Percentiles rank a stretch among this genome's conserved stretches.
These are phyloP conservation scores for Carallia brachiata DNA, from an alignment of 345 rosid genomes.

Conservation along the genomic window DNA sequence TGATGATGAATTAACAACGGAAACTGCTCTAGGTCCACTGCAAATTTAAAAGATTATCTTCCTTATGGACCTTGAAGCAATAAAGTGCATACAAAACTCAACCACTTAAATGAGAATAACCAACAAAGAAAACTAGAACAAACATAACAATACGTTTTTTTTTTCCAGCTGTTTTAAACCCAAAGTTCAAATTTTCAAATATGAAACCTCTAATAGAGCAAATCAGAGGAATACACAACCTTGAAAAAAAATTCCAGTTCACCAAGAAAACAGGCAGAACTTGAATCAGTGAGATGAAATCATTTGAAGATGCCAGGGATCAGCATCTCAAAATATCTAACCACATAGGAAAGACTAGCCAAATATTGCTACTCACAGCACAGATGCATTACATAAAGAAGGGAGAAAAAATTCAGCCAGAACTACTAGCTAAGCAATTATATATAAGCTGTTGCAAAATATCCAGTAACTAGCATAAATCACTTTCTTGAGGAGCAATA, in stretches of 20 bases:
- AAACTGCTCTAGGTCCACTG: conserved; percentile 87
- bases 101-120: no score
- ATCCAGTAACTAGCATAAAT: conserved; percentile 39
- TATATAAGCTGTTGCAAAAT: conserved; percentile 51
- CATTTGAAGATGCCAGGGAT: background rate
- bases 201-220: background rate
- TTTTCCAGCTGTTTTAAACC: no score
- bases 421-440: conserved; percentile 6
- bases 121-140: no score
- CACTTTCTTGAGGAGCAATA: conserved; percentile 56
- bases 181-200: background rate
- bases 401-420: conserved; percentile 1
- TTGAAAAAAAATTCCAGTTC: background rate
- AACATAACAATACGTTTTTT: no score
- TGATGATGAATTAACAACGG: conserved; percentile 73
- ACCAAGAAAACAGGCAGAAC: background rate
- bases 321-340: background rate
- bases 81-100: no score
- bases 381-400: background rate
- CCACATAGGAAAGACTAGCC: background rate
- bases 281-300: background rate
- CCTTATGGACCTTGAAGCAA: background rate
- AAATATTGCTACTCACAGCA: background rate
- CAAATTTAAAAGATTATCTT: conserved; percentile 26
- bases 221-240: background rate